Evolutionary conservation across 2,329 filamentous ascomycete species (phyloP).

Genomic region (Plectosphaerella plurivora): DNA sequence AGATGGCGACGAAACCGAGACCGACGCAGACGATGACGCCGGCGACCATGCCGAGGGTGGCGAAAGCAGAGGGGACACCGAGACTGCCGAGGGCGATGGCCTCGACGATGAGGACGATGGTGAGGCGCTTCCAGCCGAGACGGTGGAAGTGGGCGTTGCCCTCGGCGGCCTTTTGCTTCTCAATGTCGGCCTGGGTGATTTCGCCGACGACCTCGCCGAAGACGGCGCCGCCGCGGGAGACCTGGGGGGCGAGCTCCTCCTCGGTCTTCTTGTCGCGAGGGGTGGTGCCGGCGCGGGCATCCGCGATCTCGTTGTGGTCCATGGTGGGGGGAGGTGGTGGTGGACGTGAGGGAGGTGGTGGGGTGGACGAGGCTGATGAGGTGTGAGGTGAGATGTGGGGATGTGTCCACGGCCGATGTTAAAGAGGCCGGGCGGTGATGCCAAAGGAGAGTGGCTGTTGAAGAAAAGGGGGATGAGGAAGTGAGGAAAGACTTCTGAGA

Average conservation of each 20-base stretch:
- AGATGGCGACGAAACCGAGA: constrained; percentile 33
- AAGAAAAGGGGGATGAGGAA: neutral
- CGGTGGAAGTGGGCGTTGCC: constrained; percentile 45
- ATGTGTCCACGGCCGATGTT: neutral
- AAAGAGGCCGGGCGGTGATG: neutral
- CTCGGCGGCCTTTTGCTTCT: constrained; percentile 40
- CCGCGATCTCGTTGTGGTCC: constrained; percentile 11
- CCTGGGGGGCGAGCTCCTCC: constrained; percentile 8
- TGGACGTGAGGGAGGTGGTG: neutral
- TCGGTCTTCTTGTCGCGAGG: constrained; percentile 9
- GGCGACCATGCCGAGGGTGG: constrained; percentile 46
- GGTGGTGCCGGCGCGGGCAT: constrained; percentile 2
- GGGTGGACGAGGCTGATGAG: neutral
- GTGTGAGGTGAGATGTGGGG: neutral
- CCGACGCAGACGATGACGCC: constrained; percentile 29
- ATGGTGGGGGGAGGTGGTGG: neutral
- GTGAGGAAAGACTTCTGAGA: neutral
- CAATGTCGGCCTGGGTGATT: constrained; percentile 30
- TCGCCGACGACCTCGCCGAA: constrained; percentile 21
- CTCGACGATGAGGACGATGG: constrained; percentile 51
- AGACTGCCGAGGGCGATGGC: constrained; percentile 51
- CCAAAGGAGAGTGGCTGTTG: neutral
- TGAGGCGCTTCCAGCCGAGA: constrained; percentile 53
- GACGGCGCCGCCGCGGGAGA: constrained; percentile 11
- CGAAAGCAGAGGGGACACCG: constrained; percentile 47